Evolutionary conservation across 2,329 filamentous ascomycete genomes (phyloP), one percentile per base, ranked within the genome.

Genomic region (Pestalotiopsis fici): DNA sequence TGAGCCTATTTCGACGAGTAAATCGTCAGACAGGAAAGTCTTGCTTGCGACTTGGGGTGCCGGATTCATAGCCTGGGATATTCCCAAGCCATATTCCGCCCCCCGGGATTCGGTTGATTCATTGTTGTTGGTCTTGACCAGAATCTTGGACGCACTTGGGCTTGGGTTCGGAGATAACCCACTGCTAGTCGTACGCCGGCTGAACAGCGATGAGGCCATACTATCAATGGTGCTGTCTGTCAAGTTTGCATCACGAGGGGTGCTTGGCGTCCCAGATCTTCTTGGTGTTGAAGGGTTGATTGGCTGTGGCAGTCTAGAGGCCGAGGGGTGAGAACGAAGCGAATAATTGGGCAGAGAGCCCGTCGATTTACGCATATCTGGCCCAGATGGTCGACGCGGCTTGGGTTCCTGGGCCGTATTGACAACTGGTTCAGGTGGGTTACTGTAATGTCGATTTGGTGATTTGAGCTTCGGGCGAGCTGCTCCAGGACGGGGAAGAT

Each of bases 181-280:
- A 21, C 56, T 64, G 28, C 39, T 47, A 2, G 65, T 66, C 0
- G 59, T 56, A 9, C 65, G 65, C 0, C 76, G 76, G 35, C 80
- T 82, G 31, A 83, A 81, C 5, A 80, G 71, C 2, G 82, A 83
- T 9, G 80, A 83, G 0, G 78, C 69, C 77, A 82, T 79, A 74
- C 81, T 83, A 60, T 70, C 69, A 55, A 72, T 72, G 4, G 74
- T 75, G 71, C 80, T 83, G 65, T 83, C 81, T 13, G 81, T 81
- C 65, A 80, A 75, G 60, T 79, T 82, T 28, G 75, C 76, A 43
- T 82, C 79, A 15, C 75, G 76, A 9, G 50, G 65, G 18, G 65
- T 57, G 60, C 71, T 74, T 2, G 81, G 81, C 0, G 80, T 82
- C 31, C 72, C 75, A 18, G 75, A 76, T 15, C 79, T 75, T 67